Evolutionary conservation across 768 basidiomycete genomes (phyloP).

Genomic region (Hortiboletus campestris): DNA sequence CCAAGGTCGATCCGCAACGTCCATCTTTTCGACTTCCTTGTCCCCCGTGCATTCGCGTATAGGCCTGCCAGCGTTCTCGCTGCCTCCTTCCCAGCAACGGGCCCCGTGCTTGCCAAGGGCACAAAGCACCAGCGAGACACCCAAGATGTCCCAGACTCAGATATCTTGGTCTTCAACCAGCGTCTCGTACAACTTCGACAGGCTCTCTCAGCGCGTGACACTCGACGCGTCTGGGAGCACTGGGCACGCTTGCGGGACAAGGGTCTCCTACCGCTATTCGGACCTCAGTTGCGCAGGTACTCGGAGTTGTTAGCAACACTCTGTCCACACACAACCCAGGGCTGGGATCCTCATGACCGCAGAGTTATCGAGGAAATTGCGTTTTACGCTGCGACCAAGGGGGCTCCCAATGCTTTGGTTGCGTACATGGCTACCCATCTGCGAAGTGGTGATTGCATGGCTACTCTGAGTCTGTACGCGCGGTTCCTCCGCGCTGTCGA

Average conservation of each 20-base stretch:
- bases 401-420: slow-evolving; percentile 47
- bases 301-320: slow-evolving; percentile 36
- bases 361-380: slow-evolving; percentile 46
- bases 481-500: slow-evolving; percentile 32
- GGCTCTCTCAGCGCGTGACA: slow-evolving; percentile 38
- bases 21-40: slow-evolving; percentile 43
- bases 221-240: slow-evolving; percentile 25
- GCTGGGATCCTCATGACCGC: slow-evolving; percentile 30
- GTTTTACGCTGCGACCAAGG: slow-evolving; percentile 43
- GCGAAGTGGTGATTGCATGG: slow-evolving; percentile 36
- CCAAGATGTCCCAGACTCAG: slow-evolving; percentile 24
- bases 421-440: slow-evolving; percentile 50
- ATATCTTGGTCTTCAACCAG: slow-evolving; percentile 36
- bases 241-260: slow-evolving; percentile 46
- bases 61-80: slow-evolving; percentile 21
- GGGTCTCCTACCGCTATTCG: slow-evolving; percentile 46
- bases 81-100: background rate
- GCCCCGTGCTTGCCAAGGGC: slow-evolving; percentile 3
- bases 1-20: slow-evolving; percentile 22
- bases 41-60: slow-evolving; percentile 32
- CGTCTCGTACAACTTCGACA: slow-evolving; percentile 38
- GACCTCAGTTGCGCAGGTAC: slow-evolving; percentile 40
- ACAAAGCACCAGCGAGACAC: slow-evolving; percentile 2
- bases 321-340: slow-evolving; percentile 19
- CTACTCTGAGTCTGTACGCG: slow-evolving; percentile 46